Percentiles rank a stretch among this genome's conserved stretches.
Evolutionary conservation across 2,329 filamentous ascomycete species (phyloP).

Genomic region (Epichloe hybrida): DNA sequence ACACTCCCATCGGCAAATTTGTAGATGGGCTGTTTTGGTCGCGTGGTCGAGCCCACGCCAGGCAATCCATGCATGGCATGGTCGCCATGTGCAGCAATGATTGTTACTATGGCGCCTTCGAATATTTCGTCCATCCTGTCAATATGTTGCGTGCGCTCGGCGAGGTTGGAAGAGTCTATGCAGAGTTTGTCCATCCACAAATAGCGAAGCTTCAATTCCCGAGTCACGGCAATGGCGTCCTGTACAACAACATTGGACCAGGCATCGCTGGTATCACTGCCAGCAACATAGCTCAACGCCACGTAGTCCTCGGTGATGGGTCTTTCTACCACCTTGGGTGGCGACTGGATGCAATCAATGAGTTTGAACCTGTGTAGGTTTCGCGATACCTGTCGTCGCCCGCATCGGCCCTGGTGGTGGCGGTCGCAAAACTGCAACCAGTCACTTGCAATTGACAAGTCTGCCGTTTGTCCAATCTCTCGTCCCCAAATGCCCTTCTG

Average conservation of each 20-base stretch:
- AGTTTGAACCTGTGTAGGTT: conserved; percentile 20
- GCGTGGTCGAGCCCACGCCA: conserved; percentile 17
- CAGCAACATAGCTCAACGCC: conserved; percentile 24
- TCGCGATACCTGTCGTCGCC: conserved; percentile 11
- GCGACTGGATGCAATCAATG: conserved; percentile 19
- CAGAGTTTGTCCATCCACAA: conserved; percentile 27
- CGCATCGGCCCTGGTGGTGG: conserved; percentile 20
- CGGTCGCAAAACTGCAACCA: conserved; percentile 22
- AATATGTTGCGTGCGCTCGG: conserved; percentile 18
- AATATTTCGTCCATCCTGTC: conserved; percentile 25
- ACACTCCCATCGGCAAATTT: conserved; percentile 18
- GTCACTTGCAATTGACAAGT: conserved; percentile 17
- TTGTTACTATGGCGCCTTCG: conserved; percentile 20
- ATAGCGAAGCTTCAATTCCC: conserved; percentile 19
- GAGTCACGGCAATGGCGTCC: conserved; percentile 19
- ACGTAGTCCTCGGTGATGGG: conserved; percentile 18
- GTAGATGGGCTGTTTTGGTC: conserved; percentile 18
- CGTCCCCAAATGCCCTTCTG: conserved; percentile 22
- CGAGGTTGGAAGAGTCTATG: conserved; percentile 13
- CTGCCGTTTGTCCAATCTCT: conserved; percentile 16
- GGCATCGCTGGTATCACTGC: conserved; percentile 11
- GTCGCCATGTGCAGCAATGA: conserved; percentile 24
- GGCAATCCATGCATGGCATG: conserved; percentile 21
- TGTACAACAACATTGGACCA: conserved; percentile 19
- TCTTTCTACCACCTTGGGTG: conserved; percentile 16